Evolutionary conservation across 345 rosid species (phyloP), one percentile per base, ranked within the genome.

Genomic region (Citropsis articulata): DNA sequence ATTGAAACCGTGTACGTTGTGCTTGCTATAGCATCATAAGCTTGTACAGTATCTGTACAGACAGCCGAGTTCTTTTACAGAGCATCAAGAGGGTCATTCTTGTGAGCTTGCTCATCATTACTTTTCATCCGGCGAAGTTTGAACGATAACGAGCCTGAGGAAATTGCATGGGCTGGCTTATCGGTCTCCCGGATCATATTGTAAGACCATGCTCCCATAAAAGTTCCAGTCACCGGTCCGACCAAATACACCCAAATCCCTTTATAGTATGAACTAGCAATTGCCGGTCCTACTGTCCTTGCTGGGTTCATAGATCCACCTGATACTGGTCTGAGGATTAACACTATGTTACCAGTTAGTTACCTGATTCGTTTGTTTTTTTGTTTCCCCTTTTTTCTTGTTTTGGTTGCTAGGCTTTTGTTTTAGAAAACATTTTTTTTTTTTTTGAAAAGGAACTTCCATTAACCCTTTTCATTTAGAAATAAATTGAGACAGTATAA

Each of bases 231-330:
- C 63, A 80, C 77, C 8, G 92, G 92, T 71, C 89, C 92, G 13
- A 86, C 66, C 21, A 89, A 2, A 71, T 89, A 89, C 30, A 89
- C 86, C 90, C 92, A 89, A 68, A 89, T 21, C 19, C 81, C 85
- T 59, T 87, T 85, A 64, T 85, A 87, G 80, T 84, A 71, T 60
- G 65, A 66, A 81, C 90, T 85, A 62, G 90, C 90, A 63, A 87
- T 33, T 24, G 90, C 90, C 28, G 85, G 91, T 73, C 87, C 89
- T 28, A 88, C 33, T 77, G 86, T 83, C 84, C 87, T 90, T 61
- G 88, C 90, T 31, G 92, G 94, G 82, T 87, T 87, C 91, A 86
- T 88, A 33, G 91, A 89, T 76, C 90, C 91, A 71, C 90, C 89
- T 22, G 85, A 85, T 69, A 86, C 75, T 65, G 86, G 91, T 64